Evolutionary conservation across 169 alveolate genomes (phyloP), one percentile per base, ranked within the genome.

Genomic region (Theileria equi): DNA sequence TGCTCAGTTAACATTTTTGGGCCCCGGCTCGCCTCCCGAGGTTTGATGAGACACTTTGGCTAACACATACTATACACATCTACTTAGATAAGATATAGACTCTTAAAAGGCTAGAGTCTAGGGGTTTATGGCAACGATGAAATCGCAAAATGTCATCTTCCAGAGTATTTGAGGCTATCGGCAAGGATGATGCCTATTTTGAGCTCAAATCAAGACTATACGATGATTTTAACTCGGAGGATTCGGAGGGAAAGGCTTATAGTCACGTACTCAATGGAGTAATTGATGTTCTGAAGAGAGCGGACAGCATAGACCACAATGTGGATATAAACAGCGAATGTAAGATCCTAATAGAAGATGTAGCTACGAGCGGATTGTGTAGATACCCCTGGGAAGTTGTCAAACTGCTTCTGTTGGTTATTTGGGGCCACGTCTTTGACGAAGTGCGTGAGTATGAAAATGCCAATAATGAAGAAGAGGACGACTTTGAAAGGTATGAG

Each of bases 351-450:
- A 35, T 76, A 21, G 67, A 65, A 52, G 81, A 65, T 36, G 44
- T 65, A 34, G 80, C 80, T 4, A 32, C 58, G 25, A 45, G 5
- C 8, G 81, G 80, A 5, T n/a, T 28, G 32, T 26, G 40, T 48
- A n/a, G 55, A 17, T 65, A 54, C 74, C 85, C 85, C 25, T 76
- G 85, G 85, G 43, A 48, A 45, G 60, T 65, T 25, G 67, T 43
- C 17, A 65, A 76, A 49, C 26, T 63, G 73, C 61, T 76, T 31
- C 35, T 76, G 50, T 31, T 65, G 10, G 66, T 76, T 19, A 48
- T 48, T 8, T 76, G 77, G 71, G 61, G 53, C 44, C 44, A 69
- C 23, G 34, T 66, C 7, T 65, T 76, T 25, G 80, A 76, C 36
- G 78, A 76, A 52, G 13, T 76, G 47, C 25, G 26, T 29, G 71